phyloP scores from a whole-genome alignment of 805 yeast genomes.

The Cyberlindnera maritima region DNA sequence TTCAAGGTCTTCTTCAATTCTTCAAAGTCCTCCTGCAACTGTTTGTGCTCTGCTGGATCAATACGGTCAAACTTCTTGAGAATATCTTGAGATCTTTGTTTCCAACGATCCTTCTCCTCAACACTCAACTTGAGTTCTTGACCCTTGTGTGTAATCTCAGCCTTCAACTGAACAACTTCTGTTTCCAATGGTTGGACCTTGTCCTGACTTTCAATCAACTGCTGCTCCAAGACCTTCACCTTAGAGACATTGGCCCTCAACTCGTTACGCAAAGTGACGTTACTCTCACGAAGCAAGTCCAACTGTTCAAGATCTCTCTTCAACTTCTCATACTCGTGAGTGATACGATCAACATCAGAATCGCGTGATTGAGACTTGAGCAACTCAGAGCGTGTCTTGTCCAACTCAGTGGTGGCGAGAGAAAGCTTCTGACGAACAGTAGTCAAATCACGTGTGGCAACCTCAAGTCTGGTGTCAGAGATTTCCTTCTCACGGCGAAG shows the following conservation, averaged over 20 bases:
- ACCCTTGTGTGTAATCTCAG: conserved; percentile 46
- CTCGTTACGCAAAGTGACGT: conserved; percentile 58
- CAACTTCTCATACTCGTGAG: conserved; percentile 42
- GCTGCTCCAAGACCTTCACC: conserved; percentile 38
- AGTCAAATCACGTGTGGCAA: conserved; percentile 50
- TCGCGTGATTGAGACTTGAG: conserved; percentile 35
- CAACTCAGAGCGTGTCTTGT: conserved; percentile 48
- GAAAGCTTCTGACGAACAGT: conserved; percentile 50
- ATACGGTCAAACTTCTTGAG: conserved; percentile 43
- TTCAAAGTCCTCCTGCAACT: conserved; percentile 32
- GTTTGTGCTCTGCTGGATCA: conserved; percentile 45
- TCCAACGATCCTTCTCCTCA: conserved; percentile 62
- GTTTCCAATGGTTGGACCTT: conserved; percentile 46
- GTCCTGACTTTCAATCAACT: conserved; percentile 31
- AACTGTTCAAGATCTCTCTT: conserved; percentile 56
- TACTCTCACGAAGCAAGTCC: conserved; percentile 65
- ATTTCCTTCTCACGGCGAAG: conserved; percentile 76
- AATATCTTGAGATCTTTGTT: conserved; percentile 47
- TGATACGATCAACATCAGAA: conserved; percentile 21
- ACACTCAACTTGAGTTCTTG: conserved; percentile 44
- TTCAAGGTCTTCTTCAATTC: conserved; percentile 22
- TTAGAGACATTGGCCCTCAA: conserved; percentile 31
- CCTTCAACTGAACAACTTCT: conserved; percentile 34
- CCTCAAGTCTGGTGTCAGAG: conserved; percentile 55
- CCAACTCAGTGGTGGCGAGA: conserved; percentile 47